phyloP scores from a whole-genome alignment of 805 yeast genomes.

The Phaffomyces opuntiae region DNA sequence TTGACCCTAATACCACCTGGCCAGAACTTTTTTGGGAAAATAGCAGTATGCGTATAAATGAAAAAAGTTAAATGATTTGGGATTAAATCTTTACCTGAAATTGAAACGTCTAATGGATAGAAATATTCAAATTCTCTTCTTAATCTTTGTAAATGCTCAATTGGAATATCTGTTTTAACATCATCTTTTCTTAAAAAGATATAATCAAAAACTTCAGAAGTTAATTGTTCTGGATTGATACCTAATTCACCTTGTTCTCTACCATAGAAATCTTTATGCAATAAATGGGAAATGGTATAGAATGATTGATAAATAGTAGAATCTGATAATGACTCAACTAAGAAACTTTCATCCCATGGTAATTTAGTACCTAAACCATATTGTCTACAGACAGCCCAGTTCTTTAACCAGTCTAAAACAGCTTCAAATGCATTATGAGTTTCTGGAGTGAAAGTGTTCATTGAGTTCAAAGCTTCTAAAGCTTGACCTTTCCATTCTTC shows the following conservation, averaged over 20 bases:
- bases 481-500: constrained; percentile 80
- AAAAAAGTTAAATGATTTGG: constrained; percentile 96
- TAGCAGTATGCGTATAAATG: constrained; percentile 86
- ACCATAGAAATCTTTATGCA: constrained; percentile 87
- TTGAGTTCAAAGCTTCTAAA: constrained; percentile 61
- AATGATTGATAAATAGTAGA: constrained; percentile 94
- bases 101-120: constrained; percentile 87
- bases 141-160: constrained; percentile 57
- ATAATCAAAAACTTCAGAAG: constrained; percentile 90
- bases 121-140: constrained; percentile 95
- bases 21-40: constrained; percentile 89
- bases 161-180: constrained; percentile 51
- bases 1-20: constrained; percentile 91
- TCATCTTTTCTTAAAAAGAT: constrained; percentile 69
- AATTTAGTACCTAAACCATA: constrained; percentile 92
- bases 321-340: constrained; percentile 92
- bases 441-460: constrained; percentile 79
- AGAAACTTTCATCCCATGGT: constrained; percentile 94
- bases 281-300: constrained; percentile 81
- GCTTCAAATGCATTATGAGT: constrained; percentile 89
- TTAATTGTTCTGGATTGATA: constrained; percentile 77
- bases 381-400: constrained; percentile 97
- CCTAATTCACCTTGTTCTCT: constrained; percentile 61
- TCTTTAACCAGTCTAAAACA: constrained; percentile 91
- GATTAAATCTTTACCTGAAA: constrained; percentile 94